Percentiles rank a stretch among this genome's conserved stretches.
These are phyloP conservation scores for Xylaria sp. DNA, from an alignment of 2,329 filamentous ascomycete species.

Conservation along the genomic window DNA sequence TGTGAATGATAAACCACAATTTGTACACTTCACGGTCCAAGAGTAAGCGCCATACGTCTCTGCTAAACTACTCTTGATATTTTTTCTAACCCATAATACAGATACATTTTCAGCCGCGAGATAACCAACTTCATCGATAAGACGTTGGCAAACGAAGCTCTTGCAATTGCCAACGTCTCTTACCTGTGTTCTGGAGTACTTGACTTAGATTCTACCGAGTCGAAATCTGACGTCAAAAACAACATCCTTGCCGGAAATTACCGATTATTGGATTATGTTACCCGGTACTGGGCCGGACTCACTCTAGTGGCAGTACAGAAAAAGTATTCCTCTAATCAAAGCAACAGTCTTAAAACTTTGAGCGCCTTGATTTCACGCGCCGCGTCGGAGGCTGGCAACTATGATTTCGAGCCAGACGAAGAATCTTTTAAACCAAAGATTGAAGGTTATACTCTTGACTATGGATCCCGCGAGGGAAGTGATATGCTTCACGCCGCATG, in stretches of 20 bases:
- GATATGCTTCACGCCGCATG: neutral
- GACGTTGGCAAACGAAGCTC: neutral
- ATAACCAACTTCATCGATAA: conserved; percentile 1
- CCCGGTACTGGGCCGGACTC: neutral
- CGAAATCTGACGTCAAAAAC: neutral
- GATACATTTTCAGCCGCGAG: conserved; percentile 14
- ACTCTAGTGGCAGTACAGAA: neutral
- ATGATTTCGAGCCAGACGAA: neutral
- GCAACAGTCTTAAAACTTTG: neutral
- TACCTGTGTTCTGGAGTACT: conserved; percentile 2
- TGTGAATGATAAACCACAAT: conserved; percentile 45
- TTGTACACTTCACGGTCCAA: conserved; percentile 52
- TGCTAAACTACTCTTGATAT: neutral
- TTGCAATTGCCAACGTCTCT: neutral
- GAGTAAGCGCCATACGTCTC: conserved; percentile 33
- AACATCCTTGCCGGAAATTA: conserved; percentile 15
- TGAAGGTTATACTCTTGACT: neutral
- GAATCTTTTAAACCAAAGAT: neutral
- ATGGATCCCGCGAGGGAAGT: neutral
- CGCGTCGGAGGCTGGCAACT: neutral
- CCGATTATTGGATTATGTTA: neutral
- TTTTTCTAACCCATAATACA: neutral
- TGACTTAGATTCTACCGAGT: neutral
- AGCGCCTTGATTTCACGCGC: neutral
- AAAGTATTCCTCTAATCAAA: neutral